These are phyloP conservation scores for Colletotrichum magnum DNA, from an alignment of 2,329 filamentous ascomycete species.

Conservation along the genomic window DNA sequence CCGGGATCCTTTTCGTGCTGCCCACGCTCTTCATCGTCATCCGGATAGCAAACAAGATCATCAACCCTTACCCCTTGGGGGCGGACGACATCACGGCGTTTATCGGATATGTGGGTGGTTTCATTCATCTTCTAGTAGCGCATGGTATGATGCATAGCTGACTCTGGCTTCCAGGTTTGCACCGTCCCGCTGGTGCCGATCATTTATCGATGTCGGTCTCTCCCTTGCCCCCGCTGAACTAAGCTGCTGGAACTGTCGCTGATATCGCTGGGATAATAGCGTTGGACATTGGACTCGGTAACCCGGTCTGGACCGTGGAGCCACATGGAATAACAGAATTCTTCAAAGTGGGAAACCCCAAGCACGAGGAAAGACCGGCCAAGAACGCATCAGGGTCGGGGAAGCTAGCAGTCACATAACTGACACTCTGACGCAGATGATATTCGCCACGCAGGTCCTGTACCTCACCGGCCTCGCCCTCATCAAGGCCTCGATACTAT, in stretches of 20 bases:
- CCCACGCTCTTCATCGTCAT: conserved; percentile 2
- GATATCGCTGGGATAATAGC: not conserved
- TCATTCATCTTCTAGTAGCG: accelerated
- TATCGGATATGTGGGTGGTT: conserved; percentile 1
- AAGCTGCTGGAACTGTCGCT: not conserved
- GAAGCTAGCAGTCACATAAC: accelerated
- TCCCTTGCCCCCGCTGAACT: accelerated
- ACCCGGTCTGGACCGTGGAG: not conserved
- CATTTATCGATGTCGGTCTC: not conserved
- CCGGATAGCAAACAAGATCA: not conserved
- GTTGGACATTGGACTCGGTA: not conserved
- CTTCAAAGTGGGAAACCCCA: not conserved
- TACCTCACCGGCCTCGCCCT: not conserved
- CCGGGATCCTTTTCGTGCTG: not conserved
- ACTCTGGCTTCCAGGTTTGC: not conserved
- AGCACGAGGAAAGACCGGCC: too few species aligned
- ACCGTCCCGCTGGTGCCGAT: conserved; percentile 3
- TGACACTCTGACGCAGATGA: not conserved
- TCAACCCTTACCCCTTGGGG: not conserved
- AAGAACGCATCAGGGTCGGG: not conserved
- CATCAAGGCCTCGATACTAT: conserved; percentile 50
- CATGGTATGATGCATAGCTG: not conserved
- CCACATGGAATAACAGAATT: not conserved
- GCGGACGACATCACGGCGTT: conserved; percentile 12
- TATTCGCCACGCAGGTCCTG: not conserved